Evolutionary conservation across 148 eudicot genomes (phyloP).

Genomic region (Persicaria tinctoria): DNA sequence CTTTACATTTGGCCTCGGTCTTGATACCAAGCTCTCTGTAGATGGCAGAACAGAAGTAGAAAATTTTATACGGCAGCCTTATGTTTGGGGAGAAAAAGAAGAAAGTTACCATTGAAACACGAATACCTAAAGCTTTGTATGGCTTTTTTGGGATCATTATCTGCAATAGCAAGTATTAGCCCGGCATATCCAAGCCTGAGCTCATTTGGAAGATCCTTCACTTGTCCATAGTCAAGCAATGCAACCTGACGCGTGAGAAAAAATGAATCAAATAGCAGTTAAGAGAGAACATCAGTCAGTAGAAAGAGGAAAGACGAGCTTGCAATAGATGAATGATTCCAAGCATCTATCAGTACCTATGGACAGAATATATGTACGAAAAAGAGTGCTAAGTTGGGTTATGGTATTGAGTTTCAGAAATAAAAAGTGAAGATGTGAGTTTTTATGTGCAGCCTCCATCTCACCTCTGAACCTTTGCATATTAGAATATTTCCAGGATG

Average conservation of each 20-base stretch:
- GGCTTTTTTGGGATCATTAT: slow-evolving; percentile 67
- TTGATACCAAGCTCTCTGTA: slow-evolving; percentile 79
- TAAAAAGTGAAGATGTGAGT: not conserved
- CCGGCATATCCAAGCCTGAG: slow-evolving; percentile 90
- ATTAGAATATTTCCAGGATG: slow-evolving; percentile 98
- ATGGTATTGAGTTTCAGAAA: not conserved
- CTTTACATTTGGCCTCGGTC: slow-evolving; percentile 50
- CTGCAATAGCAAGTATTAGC: slow-evolving; percentile 90
- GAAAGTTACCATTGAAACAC: not conserved
- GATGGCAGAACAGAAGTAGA: not conserved
- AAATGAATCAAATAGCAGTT: not conserved
- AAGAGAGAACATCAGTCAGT: not conserved
- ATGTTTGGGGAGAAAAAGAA: not conserved
- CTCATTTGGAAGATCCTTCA: slow-evolving; percentile 84
- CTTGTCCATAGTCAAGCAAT: slow-evolving; percentile 97
- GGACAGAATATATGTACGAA: not conserved
- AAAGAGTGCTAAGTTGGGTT: too few species aligned
- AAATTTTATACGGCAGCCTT: too few species aligned
- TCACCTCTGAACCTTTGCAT: slow-evolving; percentile 83
- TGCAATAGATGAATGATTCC: not conserved
- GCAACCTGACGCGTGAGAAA: slow-evolving; percentile 49
- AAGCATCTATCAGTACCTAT: not conserved
- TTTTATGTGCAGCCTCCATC: not conserved
- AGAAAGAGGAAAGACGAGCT: too few species aligned
- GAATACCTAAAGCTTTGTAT: slow-evolving; percentile 68